phyloP scores from a whole-genome alignment of 148 eudicot species.

The Drosera capensis region DNA sequence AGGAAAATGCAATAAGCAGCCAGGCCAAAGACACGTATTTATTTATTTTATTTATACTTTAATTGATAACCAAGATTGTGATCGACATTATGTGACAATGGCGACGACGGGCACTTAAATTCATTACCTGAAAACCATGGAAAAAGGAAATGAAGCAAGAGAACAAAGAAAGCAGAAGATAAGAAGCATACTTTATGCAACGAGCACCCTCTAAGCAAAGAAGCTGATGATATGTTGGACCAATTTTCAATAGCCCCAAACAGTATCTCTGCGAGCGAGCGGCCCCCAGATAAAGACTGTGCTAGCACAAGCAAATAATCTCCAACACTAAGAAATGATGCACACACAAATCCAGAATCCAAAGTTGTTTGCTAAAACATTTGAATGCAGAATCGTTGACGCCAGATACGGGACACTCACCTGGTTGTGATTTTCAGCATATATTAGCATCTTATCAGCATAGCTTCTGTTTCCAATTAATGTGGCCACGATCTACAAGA shows the following conservation, averaged over 20 bases:
- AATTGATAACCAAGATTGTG: no score
- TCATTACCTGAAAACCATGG: neutral
- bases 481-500: constrained; percentile 61
- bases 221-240: constrained; percentile 20
- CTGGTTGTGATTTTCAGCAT: constrained; percentile 97
- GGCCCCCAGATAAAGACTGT: constrained; percentile 92
- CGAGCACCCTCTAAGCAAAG: constrained; percentile 61
- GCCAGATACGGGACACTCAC: constrained; percentile 14
- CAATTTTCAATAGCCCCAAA: constrained; percentile 26
- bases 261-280: constrained; percentile 80
- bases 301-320: constrained; percentile 14
- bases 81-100: no score
- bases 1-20: neutral
- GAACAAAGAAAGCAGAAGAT: constrained; percentile 1
- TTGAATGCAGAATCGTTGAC: neutral
- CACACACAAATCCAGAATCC: no score
- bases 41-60: no score
- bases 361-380: neutral
- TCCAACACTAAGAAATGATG: no score
- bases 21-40: no score
- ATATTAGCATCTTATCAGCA: constrained; percentile 73
- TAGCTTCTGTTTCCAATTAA: constrained; percentile 36
- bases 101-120: no score
- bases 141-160: neutral
- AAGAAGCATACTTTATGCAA: constrained; percentile 61